Evolutionary conservation across 2,329 filamentous ascomycete species (phyloP).

Genomic region (Phoma sp.): DNA sequence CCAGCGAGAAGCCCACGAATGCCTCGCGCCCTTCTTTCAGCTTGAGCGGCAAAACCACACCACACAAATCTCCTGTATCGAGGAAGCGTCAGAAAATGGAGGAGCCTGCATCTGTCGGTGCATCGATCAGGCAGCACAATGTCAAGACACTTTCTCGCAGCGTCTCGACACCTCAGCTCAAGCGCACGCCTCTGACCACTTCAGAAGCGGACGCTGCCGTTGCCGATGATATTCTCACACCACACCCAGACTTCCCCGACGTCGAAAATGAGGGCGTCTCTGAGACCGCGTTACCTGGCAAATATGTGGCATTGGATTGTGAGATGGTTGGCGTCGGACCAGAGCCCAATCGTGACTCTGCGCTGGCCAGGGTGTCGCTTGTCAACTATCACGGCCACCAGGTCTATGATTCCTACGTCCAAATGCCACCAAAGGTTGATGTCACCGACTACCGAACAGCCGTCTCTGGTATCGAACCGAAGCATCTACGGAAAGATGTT

Average conservation of each 20-base stretch:
- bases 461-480: conserved; percentile 80
- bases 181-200: conserved; percentile 55
- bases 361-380: conserved; percentile 83
- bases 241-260: conserved; percentile 49
- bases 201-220: conserved; percentile 62
- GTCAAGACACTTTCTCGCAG: conserved; percentile 53
- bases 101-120: conserved; percentile 41
- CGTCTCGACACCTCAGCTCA: conserved; percentile 42
- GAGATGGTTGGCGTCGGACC: conserved; percentile 94
- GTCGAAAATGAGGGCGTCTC: conserved; percentile 52
- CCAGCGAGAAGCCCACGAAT: conserved; percentile 27
- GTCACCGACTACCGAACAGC: conserved; percentile 91
- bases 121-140: conserved; percentile 40
- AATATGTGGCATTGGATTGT: conserved; percentile 93
- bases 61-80: conserved; percentile 25
- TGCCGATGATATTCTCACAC: conserved; percentile 57
- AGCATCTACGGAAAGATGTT: conserved; percentile 66
- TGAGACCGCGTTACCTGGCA: conserved; percentile 72
- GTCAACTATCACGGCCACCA: conserved; percentile 94
- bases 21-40: conserved; percentile 37
- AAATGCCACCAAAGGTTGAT: conserved; percentile 66
- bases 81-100: conserved; percentile 50
- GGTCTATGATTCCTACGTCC: conserved; percentile 92
- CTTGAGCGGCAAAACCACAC: conserved; percentile 34
- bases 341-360: conserved; percentile 68